Conservation (phyloP, 345 rosid genomes). For the Psidium friedrichsthalianum region DNA sequence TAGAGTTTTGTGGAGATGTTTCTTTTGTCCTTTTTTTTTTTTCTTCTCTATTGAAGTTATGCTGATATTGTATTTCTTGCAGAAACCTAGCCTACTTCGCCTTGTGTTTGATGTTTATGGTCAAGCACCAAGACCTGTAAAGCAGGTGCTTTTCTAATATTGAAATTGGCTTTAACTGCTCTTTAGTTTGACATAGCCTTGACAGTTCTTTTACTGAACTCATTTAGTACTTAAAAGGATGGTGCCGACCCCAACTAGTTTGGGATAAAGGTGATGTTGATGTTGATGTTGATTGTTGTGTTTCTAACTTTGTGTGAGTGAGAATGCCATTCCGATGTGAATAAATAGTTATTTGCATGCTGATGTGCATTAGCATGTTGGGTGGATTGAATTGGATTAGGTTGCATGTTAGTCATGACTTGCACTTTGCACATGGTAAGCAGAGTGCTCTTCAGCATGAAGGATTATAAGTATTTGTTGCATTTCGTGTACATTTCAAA, state of each 20-base stretch:
- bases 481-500: background rate
- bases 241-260: too few relatives aligned
- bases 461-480: background rate
- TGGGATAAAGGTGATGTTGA: too few relatives aligned
- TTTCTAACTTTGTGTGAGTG: background rate
- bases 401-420: background rate
- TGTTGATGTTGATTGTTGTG: too few relatives aligned
- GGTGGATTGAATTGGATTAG: background rate
- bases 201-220: background rate
- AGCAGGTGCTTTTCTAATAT: slow-evolving; percentile 43
- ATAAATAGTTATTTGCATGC: background rate
- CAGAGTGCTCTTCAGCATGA: background rate
- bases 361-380: background rate
- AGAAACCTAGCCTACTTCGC: slow-evolving; percentile 86
- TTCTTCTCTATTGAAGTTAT: background rate
- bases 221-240: background rate
- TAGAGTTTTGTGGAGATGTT: background rate
- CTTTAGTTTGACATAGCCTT: background rate
- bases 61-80: slow-evolving; percentile 11
- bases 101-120: slow-evolving; percentile 67
- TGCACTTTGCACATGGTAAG: background rate
- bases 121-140: slow-evolving; percentile 68
- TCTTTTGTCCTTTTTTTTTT: slow-evolving; percentile 15
- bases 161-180: background rate
- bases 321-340: background rate